phyloP scores from a whole-genome alignment of 805 yeast genomes.

The Schwanniomyces polymorphus region DNA sequence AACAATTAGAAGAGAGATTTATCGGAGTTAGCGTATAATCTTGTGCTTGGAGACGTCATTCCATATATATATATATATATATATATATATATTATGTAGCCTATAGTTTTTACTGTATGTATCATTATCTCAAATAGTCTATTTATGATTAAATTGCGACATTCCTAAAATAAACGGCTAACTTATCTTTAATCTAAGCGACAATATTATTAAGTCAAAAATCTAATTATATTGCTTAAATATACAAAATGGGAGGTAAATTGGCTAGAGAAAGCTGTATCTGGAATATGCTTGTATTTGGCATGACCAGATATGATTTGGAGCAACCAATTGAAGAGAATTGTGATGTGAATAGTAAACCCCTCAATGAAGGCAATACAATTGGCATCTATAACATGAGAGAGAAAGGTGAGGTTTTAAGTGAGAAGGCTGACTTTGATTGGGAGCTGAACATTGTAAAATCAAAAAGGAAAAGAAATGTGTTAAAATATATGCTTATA shows the following conservation, averaged over 20 bases:
- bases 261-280: conserved; percentile 10
- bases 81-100: too few relatives aligned
- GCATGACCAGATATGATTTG: conserved; percentile 2
- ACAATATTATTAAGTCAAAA: too few relatives aligned
- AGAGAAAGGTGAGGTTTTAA: background rate
- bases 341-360: background rate
- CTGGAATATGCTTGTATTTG: conserved; percentile 18
- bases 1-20: conserved; percentile 70
- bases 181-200: background rate
- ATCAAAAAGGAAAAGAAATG: background rate
- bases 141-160: too few relatives aligned
- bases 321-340: background rate
- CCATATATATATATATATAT: too few relatives aligned
- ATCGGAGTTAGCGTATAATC: conserved; percentile 38
- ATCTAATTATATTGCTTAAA: background rate
- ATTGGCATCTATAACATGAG: background rate
- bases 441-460: background rate
- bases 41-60: too few relatives aligned
- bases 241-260: conserved; percentile 1
- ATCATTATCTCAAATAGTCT: too few relatives aligned
- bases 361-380: background rate
- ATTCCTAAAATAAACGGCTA: too few relatives aligned
- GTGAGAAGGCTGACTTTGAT: background rate
- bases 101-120: too few relatives aligned
- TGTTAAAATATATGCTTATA: background rate